Evolutionary conservation across 257 asterid species (phyloP).

Genomic region (Solanum pinnatisectum): DNA sequence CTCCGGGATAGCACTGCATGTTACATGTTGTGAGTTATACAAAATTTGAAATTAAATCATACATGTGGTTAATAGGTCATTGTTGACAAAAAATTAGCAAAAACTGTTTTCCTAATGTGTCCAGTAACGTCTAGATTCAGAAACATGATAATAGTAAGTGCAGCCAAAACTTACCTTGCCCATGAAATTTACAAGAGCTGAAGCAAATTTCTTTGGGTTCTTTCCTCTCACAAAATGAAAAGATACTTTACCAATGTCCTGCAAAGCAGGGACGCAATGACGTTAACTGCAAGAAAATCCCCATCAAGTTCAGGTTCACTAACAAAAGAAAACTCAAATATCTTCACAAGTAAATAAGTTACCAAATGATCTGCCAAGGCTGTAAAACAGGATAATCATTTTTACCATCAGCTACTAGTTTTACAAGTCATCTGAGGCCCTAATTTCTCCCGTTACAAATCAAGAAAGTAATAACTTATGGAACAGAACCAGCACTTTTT

Average conservation of each 20-base stretch:
- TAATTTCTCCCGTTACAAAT: background rate
- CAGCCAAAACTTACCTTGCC: slow-evolving; percentile 56
- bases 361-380: background rate
- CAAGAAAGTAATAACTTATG: background rate
- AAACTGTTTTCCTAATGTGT: background rate
- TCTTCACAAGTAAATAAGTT: background rate
- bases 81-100: background rate
- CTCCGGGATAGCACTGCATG: slow-evolving; percentile 97
- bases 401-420: background rate
- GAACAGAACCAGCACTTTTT: background rate
- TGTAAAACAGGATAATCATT: background rate
- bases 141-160: background rate
- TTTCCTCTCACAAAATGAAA: slow-evolving; percentile 87
- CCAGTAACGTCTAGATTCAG: background rate
- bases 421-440: background rate
- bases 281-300: background rate
- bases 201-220: slow-evolving; percentile 75
- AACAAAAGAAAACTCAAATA: background rate
- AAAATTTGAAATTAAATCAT: background rate
- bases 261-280: slow-evolving; percentile 5
- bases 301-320: background rate
- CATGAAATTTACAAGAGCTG: slow-evolving; percentile 81
- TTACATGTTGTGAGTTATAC: slow-evolving; percentile 2
- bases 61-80: background rate
- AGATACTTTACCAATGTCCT: slow-evolving; percentile 88